Evolutionary conservation across 805 yeast genomes (phyloP).

Genomic region (Spathaspora boniae): DNA sequence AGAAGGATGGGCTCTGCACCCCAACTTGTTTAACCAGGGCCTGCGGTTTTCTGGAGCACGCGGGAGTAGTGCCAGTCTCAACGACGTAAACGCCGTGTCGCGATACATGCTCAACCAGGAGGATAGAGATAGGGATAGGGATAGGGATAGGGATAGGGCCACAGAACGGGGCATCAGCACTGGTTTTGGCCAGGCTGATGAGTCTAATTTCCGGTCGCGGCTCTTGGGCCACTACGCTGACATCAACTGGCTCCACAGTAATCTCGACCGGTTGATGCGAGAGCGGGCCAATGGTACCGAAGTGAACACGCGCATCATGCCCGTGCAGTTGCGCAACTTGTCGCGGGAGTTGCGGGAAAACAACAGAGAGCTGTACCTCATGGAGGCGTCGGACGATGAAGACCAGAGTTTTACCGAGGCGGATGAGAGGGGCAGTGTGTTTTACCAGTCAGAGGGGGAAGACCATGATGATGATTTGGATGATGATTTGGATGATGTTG

Average conservation of each 20-base stretch:
- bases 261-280: slow-evolving; percentile 7
- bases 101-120: too few species aligned
- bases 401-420: slow-evolving; percentile 6
- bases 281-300: slow-evolving; percentile 3
- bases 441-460: slow-evolving; percentile 9
- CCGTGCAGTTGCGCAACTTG: slow-evolving; percentile 9
- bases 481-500: slow-evolving; percentile 7
- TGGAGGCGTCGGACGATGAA: slow-evolving; percentile 9
- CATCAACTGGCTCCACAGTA: slow-evolving; percentile 7
- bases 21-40: too few species aligned
- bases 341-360: slow-evolving; percentile 4
- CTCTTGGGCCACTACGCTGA: slow-evolving; percentile 9
- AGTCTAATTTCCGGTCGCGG: slow-evolving; percentile 9
- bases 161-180: too few species aligned
- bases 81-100: too few species aligned
- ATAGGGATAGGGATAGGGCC: too few species aligned
- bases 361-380: slow-evolving; percentile 2
- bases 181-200: too few species aligned
- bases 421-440: slow-evolving; percentile 8
- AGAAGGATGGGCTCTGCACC: too few species aligned
- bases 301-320: slow-evolving; percentile 3
- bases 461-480: slow-evolving; percentile 3
- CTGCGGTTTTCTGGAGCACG: too few species aligned
- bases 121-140: too few species aligned
- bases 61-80: too few species aligned